Base-by-base conservation (phyloP, 345 rosid genomes). In the Populus ilicifolia region DNA sequence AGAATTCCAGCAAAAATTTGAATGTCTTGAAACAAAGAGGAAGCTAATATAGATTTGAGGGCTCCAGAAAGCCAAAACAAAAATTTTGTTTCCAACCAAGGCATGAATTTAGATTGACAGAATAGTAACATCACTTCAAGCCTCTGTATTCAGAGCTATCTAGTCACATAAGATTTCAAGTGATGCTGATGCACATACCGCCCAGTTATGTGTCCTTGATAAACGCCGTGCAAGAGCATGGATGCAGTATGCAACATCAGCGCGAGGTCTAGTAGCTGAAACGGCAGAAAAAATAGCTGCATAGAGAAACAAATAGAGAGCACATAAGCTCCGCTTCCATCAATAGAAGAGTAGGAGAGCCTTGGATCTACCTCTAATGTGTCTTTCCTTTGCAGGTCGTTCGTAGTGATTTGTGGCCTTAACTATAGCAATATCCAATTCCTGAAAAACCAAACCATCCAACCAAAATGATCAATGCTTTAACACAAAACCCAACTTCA, bases 181-280 rank as follows among this genome's bases (percentile, higher is more conserved):
- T n/a, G 2, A 23, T 23, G 16, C 8, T 73, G 54, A 74, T 52
- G 44, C 33, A 83, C 88, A 68, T 92, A 96, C 99, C 88, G 95
- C 99, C 99, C 99, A 96, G 74, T 96, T 96, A 84, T 90, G 98
- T 0, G 99, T 96, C 90, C 82, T 93, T 1, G 98, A 79, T 74
- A 96, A 83, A 71, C 99, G 85, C 77, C 94, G 88, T 1, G 99
- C 94, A 63, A 96, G 91, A 79, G 89, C 95, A 80, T 93, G 99
- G 78, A 96, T 96, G 80, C 98, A 93, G 71, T 96, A 96, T 14
- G 99, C 99, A 56, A 96, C 99, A 90, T 96, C 98, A 59, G 99
- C 99, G 9, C 98, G 93, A 77, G 99, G 98, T 82, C 98, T 92
- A 35, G 99, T 93, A 54, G 98, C 98, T 27, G 99, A 93, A 86